These are phyloP conservation scores for Plectranthus barbatus DNA, from an alignment of 257 asterid genomes.

Conservation along the genomic window DNA sequence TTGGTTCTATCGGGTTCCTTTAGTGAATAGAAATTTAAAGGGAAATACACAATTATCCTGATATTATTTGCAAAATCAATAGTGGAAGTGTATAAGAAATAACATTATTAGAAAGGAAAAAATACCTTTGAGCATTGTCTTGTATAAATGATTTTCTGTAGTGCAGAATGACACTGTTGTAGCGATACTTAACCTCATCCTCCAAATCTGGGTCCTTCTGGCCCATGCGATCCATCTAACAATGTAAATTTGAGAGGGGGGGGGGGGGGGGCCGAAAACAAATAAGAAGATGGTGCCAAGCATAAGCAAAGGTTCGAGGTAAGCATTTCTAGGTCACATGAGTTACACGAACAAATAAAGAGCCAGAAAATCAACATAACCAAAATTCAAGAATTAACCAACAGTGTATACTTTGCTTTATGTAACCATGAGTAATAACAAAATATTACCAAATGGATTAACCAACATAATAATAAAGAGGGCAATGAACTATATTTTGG, in stretches of 20 bases:
- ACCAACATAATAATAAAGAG: neutral
- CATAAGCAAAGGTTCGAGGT: conserved; percentile 2
- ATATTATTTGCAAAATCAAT: conserved; percentile 8
- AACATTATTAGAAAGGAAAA: conserved; percentile 5
- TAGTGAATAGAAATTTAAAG: neutral
- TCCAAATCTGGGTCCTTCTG: conserved; percentile 75
- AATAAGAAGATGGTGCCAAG: conserved; percentile 2
- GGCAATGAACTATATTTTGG: neutral
- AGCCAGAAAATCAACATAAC: neutral
- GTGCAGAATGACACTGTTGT: conserved; percentile 82
- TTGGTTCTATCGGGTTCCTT: neutral
- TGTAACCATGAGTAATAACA: neutral
- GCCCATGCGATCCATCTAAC: conserved; percentile 82
- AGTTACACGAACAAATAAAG: neutral
- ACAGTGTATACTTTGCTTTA: neutral
- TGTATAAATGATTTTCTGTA: conserved; percentile 93
- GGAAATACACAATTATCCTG: neutral
- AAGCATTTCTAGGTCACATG: neutral
- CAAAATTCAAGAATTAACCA: neutral
- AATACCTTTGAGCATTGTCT: conserved; percentile 96
- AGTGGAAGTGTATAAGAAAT: neutral
- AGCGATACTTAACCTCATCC: conserved; percentile 87
- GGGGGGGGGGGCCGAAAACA: neutral
- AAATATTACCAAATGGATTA: neutral
- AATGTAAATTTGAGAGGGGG: conserved; percentile 9